Evolutionary conservation across 192 early-diverging fungal genomes (phyloP).

Genomic region (Linnemannia elongata): DNA sequence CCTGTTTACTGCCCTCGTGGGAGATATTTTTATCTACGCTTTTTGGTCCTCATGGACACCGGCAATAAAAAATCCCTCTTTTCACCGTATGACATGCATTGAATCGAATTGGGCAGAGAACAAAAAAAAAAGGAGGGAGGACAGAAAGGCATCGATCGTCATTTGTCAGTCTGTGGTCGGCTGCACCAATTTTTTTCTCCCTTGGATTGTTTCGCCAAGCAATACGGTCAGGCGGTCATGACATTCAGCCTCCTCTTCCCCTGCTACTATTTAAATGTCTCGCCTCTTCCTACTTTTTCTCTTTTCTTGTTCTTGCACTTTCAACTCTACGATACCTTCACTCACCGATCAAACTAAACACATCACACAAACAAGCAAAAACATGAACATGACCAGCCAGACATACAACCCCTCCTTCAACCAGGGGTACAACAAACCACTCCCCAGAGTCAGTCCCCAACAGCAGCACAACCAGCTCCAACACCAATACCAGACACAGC

Average conservation of each 20-base stretch:
- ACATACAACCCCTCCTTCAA: background rate
- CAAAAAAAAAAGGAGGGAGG: background rate
- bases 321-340: background rate
- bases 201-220: background rate
- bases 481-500: conserved; percentile 20
- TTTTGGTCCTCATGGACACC: background rate
- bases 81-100: background rate
- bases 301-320: background rate
- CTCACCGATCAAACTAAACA: background rate
- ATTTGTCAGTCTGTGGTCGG: background rate
- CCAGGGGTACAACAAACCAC: conserved; percentile 26
- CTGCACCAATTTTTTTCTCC: background rate
- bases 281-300: background rate
- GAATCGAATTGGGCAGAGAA: background rate
- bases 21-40: background rate
- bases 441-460: conserved; percentile 23
- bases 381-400: conserved; percentile 3
- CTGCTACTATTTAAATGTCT: background rate
- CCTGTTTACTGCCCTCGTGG: background rate
- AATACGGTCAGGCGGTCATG: background rate
- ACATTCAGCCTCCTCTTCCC: background rate
- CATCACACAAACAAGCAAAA: background rate
- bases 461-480: conserved; percentile 38
- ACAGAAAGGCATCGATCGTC: background rate
- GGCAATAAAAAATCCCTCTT: background rate